A percentile compares a stretch with the other conserved stretches of the same genome.
phyloP scores from a whole-genome alignment of 441 rosid species.

The Iberis amara region DNA sequence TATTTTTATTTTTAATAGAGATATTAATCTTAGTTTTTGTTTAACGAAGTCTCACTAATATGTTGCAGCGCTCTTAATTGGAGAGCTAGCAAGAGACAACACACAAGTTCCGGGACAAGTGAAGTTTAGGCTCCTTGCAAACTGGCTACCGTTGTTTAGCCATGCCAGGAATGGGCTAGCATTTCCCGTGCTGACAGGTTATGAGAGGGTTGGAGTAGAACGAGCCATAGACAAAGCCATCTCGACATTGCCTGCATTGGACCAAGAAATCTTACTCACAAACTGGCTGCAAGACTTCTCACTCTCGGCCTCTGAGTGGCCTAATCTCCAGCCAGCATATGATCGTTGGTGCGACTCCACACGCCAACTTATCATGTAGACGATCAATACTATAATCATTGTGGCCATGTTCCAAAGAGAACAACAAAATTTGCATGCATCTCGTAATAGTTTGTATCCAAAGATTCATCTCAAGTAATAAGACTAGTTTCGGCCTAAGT shows the following conservation, averaged over 20 bases:
- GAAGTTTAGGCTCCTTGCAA: constrained; percentile 53
- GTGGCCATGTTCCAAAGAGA: constrained; percentile 10
- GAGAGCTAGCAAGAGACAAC: constrained; percentile 40
- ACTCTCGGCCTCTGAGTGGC: constrained; percentile 64
- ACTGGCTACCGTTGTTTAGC: constrained; percentile 59
- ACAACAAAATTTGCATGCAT: constrained; percentile 5
- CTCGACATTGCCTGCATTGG: constrained; percentile 42
- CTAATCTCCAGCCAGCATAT: constrained; percentile 53
- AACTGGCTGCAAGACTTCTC: constrained; percentile 71
- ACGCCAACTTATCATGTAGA: constrained; percentile 40
- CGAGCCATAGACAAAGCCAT: constrained; percentile 59
- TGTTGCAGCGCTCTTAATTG: constrained; percentile 45
- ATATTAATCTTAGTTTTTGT: background rate
- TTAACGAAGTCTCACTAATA: background rate
- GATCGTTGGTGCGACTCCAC: constrained; percentile 71
- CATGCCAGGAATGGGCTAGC: constrained; percentile 57
- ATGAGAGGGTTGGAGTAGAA: constrained; percentile 59
- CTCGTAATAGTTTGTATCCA: constrained; percentile 15
- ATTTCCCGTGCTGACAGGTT: constrained; percentile 46
- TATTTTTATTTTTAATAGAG: background rate
- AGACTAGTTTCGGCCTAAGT: constrained; percentile 14
- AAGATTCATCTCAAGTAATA: constrained; percentile 23
- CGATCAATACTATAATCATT: background rate
- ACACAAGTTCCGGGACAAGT: constrained; percentile 40
- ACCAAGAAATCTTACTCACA: constrained; percentile 70